A percentile compares a stretch with the other conserved stretches of the same genome.
Conservation (phyloP, 352 stramenopile species). For the Elongisporangium undulatum region DNA sequence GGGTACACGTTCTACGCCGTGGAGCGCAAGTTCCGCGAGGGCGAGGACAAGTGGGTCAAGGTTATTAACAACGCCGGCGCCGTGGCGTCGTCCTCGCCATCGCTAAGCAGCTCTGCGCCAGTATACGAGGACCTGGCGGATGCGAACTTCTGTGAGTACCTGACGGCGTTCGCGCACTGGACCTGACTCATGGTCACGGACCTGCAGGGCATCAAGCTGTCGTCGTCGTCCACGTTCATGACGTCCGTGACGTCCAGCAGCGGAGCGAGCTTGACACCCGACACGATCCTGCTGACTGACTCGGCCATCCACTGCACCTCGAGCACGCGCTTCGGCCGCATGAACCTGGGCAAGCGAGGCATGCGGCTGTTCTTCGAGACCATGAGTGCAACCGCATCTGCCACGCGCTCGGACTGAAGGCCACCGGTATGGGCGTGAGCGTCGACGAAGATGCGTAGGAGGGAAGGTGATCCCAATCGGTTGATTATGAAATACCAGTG, state of each 20-base stretch:
- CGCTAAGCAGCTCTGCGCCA: too few species aligned
- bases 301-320: conserved; percentile 11
- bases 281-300: conserved; percentile 8
- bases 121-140: too few species aligned
- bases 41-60: conserved; percentile 24
- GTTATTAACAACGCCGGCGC: conserved; percentile 40
- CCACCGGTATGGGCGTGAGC: background rate
- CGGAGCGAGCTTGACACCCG: background rate
- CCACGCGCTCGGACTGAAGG: background rate
- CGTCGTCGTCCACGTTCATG: background rate
- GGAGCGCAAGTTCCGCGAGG: background rate
- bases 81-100: conserved; percentile 11
- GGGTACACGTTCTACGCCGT: background rate
- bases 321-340: conserved; percentile 5
- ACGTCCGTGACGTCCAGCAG: background rate
- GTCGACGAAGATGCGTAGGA: background rate
- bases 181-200: conserved; percentile 43
- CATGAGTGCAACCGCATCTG: conserved; percentile 11
- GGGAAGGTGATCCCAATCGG: too few species aligned
- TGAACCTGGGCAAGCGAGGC: conserved; percentile 7
- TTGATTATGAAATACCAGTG: too few species aligned
- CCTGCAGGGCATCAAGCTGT: conserved; percentile 26
- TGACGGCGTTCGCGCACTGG: conserved; percentile 18
- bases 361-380: conserved; percentile 10
- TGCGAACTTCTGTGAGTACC: conserved; percentile 8